These are phyloP conservation scores for Candida vartiovaarae DNA, from an alignment of 805 yeast species.

Conservation along the genomic window DNA sequence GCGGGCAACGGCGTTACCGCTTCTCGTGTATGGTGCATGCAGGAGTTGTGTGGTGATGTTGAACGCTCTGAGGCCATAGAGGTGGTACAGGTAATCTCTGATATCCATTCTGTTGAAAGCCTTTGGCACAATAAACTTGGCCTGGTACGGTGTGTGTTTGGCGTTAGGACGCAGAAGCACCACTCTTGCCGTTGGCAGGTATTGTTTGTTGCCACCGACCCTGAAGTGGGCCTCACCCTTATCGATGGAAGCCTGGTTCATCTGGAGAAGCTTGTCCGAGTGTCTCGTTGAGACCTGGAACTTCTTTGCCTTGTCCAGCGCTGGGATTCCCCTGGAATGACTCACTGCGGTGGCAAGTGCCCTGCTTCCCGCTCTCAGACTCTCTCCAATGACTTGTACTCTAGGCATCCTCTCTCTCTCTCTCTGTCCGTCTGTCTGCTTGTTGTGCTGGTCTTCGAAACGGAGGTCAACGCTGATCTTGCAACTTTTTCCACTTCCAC, in stretches of 20 bases:
- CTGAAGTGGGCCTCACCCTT: slow-evolving; percentile 71
- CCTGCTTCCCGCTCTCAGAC: slow-evolving; percentile 17
- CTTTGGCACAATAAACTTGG: slow-evolving; percentile 90
- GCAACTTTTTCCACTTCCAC: no score
- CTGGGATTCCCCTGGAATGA: slow-evolving; percentile 4
- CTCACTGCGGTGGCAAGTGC: slow-evolving; percentile 25
- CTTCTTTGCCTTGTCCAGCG: slow-evolving; percentile 13
- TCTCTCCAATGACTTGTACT: not conserved
- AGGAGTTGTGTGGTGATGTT: slow-evolving; percentile 81
- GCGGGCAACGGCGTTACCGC: slow-evolving; percentile 54
- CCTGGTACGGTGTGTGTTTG: slow-evolving; percentile 96
- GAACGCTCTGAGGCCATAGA: slow-evolving; percentile 86
- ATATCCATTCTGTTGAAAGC: slow-evolving; percentile 90
- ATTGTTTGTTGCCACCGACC: slow-evolving; percentile 69
- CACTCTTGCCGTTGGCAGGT: slow-evolving; percentile 81
- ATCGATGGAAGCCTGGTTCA: slow-evolving; percentile 40
- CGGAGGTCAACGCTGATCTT: no score
- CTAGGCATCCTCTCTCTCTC: slow-evolving; percentile 17
- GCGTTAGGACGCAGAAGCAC: slow-evolving; percentile 85
- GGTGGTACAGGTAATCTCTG: slow-evolving; percentile 85
- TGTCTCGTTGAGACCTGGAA: slow-evolving; percentile 18
- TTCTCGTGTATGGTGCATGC: slow-evolving; percentile 63
- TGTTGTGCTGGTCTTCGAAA: no score
- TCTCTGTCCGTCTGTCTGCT: no score
- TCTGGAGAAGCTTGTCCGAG: slow-evolving; percentile 20